phyloP scores from a whole-genome alignment of 2,329 filamentous ascomycete species.

The Beauveria asiatica region DNA sequence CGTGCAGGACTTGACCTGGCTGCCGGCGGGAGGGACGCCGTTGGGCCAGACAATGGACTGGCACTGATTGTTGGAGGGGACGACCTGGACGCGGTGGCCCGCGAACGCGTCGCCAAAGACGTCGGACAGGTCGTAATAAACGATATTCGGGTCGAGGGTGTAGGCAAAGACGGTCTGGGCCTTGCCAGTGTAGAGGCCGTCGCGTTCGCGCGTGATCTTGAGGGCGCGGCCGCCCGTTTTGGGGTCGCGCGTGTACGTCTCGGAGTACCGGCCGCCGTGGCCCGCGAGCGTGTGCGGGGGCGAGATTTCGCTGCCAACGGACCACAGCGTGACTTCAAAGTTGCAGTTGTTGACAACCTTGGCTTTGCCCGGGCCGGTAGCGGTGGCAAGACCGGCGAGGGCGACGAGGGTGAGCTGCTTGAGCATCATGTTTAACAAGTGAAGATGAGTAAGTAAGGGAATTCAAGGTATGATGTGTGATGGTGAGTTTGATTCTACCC shows the following conservation, averaged over 20 bases:
- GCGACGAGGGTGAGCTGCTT: neutral
- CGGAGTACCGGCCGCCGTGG: conserved; percentile 20
- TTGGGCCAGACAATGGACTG: conserved; percentile 27
- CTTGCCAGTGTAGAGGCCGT: conserved; percentile 31
- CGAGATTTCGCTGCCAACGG: conserved; percentile 26
- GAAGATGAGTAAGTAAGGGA: neutral
- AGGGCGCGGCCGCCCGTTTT: conserved; percentile 29
- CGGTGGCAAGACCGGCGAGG: neutral
- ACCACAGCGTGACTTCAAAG: conserved; percentile 29
- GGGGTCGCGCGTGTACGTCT: conserved; percentile 27
- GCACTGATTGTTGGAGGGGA: conserved; percentile 23
- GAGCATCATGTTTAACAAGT: neutral
- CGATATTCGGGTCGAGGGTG: conserved; percentile 23
- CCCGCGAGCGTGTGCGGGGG: conserved; percentile 19
- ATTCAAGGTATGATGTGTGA: neutral
- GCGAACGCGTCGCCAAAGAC: conserved; percentile 32
- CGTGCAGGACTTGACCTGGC: conserved; percentile 30
- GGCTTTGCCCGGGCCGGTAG: conserved; percentile 17
- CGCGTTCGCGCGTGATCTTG: conserved; percentile 26
- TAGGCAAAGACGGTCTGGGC: conserved; percentile 33
- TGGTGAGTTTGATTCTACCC: neutral
- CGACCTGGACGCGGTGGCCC: conserved; percentile 24
- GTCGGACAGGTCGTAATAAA: conserved; percentile 33
- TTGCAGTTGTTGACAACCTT: conserved; percentile 29
- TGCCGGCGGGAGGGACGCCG: conserved; percentile 27